A percentile compares a stretch with the other conserved stretches of the same genome.
These are phyloP conservation scores for Globisporangium solare DNA, from an alignment of 352 stramenopile genomes.

Conservation along the genomic window DNA sequence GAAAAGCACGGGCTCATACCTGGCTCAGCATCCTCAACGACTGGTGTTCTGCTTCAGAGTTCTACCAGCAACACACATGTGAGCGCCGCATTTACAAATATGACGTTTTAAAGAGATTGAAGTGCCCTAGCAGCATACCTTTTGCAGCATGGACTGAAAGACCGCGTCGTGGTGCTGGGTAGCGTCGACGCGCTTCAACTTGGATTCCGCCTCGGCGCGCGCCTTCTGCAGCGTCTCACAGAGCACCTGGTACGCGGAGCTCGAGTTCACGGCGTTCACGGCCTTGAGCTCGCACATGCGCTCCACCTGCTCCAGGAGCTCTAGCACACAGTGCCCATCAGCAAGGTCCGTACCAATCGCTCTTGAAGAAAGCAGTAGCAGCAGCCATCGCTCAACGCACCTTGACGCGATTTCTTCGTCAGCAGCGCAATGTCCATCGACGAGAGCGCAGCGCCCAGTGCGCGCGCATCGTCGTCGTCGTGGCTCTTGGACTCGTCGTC, in stretches of 20 bases:
- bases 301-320: constrained; percentile 62
- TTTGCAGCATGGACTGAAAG: constrained; percentile 24
- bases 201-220: constrained; percentile 42
- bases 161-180: constrained; percentile 12
- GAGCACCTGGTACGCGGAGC: constrained; percentile 49
- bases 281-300: constrained; percentile 58
- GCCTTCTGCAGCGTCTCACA: constrained; percentile 55
- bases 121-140: constrained; percentile 7
- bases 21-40: constrained; percentile 32
- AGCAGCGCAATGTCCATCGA: constrained; percentile 8
- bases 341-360: neutral
- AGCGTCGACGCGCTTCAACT: constrained; percentile 26
- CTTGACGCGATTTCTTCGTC: constrained; percentile 24
- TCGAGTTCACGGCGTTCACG: constrained; percentile 44
- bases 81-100: no score
- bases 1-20: constrained; percentile 10
- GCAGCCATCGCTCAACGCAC: constrained; percentile 4
- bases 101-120: no score
- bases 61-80: constrained; percentile 4
- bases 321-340: constrained; percentile 12
- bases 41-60: constrained; percentile 28
- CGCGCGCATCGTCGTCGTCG: constrained; percentile 7
- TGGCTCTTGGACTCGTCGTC: constrained; percentile 19
- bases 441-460: constrained; percentile 5
- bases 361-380: neutral